Evolutionary conservation across 2,329 filamentous ascomycete species (phyloP), one percentile per base, ranked within the genome.

Genomic region (Fusarium torreyae): DNA sequence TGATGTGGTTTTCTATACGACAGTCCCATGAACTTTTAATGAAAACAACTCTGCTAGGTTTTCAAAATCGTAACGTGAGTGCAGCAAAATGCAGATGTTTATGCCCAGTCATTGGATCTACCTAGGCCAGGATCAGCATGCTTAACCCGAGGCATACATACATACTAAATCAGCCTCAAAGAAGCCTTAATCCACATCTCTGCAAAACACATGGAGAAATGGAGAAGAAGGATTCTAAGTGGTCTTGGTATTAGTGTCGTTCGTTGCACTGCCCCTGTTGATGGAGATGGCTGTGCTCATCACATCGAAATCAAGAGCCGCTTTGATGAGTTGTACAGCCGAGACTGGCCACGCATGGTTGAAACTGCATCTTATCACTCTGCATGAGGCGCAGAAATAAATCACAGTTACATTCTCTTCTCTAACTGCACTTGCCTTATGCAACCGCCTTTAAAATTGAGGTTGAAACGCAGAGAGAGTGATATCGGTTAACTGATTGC

Each of bases 1-100:
- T 20, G 38, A 18, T 36, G n/a, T 20, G 14, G 28, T 14, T 20
- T 38, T 20, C 28, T 53, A 28, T 28, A 36, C 40, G 8, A 33
- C 43, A 26, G 48, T 15, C 36, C n/a, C 48, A 36, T 51, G 26
- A 43, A 24, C 17, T 24, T 49, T 10, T 10, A 48, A 38, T 20
- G 22, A 39, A 60, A 53, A 13, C 24, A 54, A 14, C 43, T 60
- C 11, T 36, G 61, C 54, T 42, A 53, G 61, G 54, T 50, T 48
- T 22, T 38, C 28, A 38, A 53, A 20, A 66, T 66, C 36, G 61
- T 51, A 38, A 43, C 24, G 33, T 24, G 54, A 61, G 34, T 20
- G 26, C 22, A 61, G 42, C 42, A 69, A 68, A 46, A 53, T 68
- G 66, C 66, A 69, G 38, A 18, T 43, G 26, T 46, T 43, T 40